Evolutionary conservation across 306 rosid species (phyloP).

Genomic region (Abrus precatorius): DNA sequence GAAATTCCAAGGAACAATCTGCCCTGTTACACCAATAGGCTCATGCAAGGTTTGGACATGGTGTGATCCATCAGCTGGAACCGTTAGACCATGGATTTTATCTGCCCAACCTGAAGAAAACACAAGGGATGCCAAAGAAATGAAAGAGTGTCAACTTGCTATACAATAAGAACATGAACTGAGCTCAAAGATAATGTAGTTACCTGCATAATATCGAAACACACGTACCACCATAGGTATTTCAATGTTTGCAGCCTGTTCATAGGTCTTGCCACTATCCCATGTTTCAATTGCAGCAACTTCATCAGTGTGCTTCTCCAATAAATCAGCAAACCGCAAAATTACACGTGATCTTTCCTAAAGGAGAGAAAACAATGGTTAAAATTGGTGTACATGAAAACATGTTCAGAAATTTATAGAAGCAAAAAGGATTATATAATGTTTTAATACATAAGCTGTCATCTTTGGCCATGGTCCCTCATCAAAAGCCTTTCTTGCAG

Average conservation of each 20-base stretch:
- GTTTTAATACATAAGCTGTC: slow-evolving; percentile 75
- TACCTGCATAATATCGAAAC: slow-evolving; percentile 82
- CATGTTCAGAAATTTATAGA: background rate
- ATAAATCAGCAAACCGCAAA: slow-evolving; percentile 76
- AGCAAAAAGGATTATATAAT: background rate
- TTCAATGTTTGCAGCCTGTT: slow-evolving; percentile 73
- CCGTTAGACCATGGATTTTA: slow-evolving; percentile 82
- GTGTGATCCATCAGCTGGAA: slow-evolving; percentile 77
- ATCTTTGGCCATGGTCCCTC: slow-evolving; percentile 91
- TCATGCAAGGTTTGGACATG: slow-evolving; percentile 85
- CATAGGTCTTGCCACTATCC: slow-evolving; percentile 82
- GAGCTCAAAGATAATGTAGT: slow-evolving; percentile 19
- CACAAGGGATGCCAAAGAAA: background rate
- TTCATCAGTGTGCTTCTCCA: slow-evolving; percentile 71
- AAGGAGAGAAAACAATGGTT: slow-evolving; percentile 12
- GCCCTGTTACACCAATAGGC: slow-evolving; percentile 87
- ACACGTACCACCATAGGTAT: slow-evolving; percentile 71
- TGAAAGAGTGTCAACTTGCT: slow-evolving; percentile 16
- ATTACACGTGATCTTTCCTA: slow-evolving; percentile 76
- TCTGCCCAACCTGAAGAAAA: slow-evolving; percentile 80
- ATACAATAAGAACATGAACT: background rate
- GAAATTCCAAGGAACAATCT: slow-evolving; percentile 90
- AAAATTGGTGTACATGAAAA: slow-evolving; percentile 12
- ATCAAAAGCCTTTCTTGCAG: slow-evolving; percentile 85
- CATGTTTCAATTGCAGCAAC: slow-evolving; percentile 83